Evolutionary conservation across 192 early-diverging fungal species (phyloP), one percentile per base, ranked within the genome.

Genomic region (Powellomyces hirtus): DNA sequence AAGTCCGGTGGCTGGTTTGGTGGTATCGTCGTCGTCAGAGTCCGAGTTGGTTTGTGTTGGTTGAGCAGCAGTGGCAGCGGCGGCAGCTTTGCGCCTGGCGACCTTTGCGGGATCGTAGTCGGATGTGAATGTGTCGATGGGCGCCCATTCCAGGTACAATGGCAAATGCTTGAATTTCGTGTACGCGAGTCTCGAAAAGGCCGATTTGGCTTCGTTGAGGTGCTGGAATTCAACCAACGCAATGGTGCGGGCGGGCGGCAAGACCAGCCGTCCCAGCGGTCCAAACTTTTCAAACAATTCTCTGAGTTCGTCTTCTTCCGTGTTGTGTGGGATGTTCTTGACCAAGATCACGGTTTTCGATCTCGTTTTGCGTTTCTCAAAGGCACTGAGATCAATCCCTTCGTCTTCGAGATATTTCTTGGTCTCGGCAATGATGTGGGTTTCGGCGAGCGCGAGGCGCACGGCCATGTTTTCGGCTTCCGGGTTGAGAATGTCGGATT

Each of bases 361-460:
- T 45, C 93, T 88, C 40, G 89, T 86, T 59, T 88, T 88, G 65
- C 83, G 79, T 52, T 74, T 70, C 26, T 63, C 57, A 80, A 99
- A 97, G 0, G 89, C 78, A 50, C 90, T 85, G 24, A 99, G 77
- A 20, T 79, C 74, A 36, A 98, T 90, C 11, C 93, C 94, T 46
- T 94, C 87, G 35, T 90, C 82, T 70, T 92, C 89, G 57, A 99
- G 86, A 66, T 88, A 97, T 50, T 87, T 75, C 73, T 99, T 99
- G 16, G 97, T 97, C 70, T 99, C 95, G 68, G 85, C 86, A 65
- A 97, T 87, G 55, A 99, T 88, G 66, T 97, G 91, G 0, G 97
- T 97, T 80, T 99, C 97, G n/a, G 97, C 97, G 36, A 99, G 82
- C 0, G 97, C 95, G 60, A 99, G 80, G 26, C 94, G 84, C 3